A percentile compares a stretch with the other conserved stretches of the same genome.
phyloP scores from a whole-genome alignment of 805 yeast species.

The Blastobotrys attinorum region DNA sequence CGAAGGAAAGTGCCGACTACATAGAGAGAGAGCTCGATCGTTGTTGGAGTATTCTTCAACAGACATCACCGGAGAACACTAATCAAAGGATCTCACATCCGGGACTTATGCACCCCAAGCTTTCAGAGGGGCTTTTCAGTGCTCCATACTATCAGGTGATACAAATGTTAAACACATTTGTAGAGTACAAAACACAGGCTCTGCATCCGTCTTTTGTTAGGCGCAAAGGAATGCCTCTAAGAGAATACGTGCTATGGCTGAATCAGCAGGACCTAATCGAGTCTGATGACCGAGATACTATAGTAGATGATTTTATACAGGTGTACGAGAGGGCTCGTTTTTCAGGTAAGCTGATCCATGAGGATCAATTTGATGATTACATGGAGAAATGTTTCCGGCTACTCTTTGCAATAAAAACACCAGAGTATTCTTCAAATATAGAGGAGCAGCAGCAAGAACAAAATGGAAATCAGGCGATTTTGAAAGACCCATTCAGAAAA shows the following conservation, averaged over 20 bases:
- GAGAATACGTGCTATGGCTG: constrained; percentile 45
- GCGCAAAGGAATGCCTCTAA: constrained; percentile 24
- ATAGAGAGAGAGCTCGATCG: constrained; percentile 36
- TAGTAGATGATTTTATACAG: constrained; percentile 33
- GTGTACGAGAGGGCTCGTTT: constrained; percentile 64
- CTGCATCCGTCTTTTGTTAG: constrained; percentile 34
- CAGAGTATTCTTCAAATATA: constrained; percentile 3
- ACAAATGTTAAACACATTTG: constrained; percentile 23
- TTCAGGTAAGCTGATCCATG: constrained; percentile 52
- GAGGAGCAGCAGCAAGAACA: too few relatives aligned
- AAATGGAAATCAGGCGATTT: too few relatives aligned
- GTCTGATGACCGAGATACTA: constrained; percentile 5
- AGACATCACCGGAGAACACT: constrained; percentile 38
- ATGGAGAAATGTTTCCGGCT: constrained; percentile 33
- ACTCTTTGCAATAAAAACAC: constrained; percentile 12
- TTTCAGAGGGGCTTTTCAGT: constrained; percentile 17
- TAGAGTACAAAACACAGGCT: constrained; percentile 25
- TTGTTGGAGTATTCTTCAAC: constrained; percentile 34
- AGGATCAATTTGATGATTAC: constrained; percentile 52
- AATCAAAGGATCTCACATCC: constrained; percentile 33
- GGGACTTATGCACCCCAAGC: constrained; percentile 42
- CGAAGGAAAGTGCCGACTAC: constrained; percentile 36
- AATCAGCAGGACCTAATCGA: constrained; percentile 21
- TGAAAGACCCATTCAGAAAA: too few relatives aligned
- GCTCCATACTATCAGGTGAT: constrained; percentile 23